These are phyloP conservation scores for Basidioascus undulatus DNA, from an alignment of 768 basidiomycete genomes.

Conservation along the genomic window DNA sequence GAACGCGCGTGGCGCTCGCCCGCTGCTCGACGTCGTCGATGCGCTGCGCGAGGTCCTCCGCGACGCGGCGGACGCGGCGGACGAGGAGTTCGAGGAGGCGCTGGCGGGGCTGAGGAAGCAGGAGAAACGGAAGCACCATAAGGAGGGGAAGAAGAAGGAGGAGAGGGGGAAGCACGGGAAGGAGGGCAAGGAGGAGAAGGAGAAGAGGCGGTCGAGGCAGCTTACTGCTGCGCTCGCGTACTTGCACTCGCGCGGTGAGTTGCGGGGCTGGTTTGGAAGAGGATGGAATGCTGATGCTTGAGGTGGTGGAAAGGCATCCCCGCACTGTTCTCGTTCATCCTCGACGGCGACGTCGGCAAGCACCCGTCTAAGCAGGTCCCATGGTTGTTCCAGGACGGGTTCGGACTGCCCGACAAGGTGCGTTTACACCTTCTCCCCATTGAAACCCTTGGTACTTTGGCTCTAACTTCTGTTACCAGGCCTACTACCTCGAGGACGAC, in stretches of 20 bases:
- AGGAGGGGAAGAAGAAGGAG: conserved; percentile 10
- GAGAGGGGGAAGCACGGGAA: conserved; percentile 2
- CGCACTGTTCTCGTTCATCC: conserved; percentile 50
- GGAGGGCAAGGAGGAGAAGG: background rate
- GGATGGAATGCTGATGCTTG: conserved; percentile 1
- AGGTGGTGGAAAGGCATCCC: conserved; percentile 45
- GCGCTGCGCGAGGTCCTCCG: conserved; percentile 33
- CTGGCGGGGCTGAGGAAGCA: background rate
- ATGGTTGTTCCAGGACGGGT: conserved; percentile 10
- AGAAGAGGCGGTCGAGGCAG: conserved; percentile 22
- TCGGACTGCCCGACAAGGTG: conserved; percentile 3
- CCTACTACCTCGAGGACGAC: conserved; percentile 63
- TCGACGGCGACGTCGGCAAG: conserved; percentile 18
- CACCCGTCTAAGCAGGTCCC: conserved; percentile 6
- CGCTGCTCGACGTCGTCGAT: conserved; percentile 41
- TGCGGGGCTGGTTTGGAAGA: too few species aligned
- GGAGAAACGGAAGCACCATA: too few species aligned
- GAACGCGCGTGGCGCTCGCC: conserved; percentile 43
- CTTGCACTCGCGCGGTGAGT: conserved; percentile 59
- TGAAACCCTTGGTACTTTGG: background rate
- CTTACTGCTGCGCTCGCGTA: conserved; percentile 64
- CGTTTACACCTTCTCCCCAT: background rate
- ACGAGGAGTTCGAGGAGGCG: background rate
- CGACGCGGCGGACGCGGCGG: background rate
- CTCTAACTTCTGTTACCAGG: conserved; percentile 22